Evolutionary conservation across 805 yeast species (phyloP).

Genomic region (Lipomyces japonicus): DNA sequence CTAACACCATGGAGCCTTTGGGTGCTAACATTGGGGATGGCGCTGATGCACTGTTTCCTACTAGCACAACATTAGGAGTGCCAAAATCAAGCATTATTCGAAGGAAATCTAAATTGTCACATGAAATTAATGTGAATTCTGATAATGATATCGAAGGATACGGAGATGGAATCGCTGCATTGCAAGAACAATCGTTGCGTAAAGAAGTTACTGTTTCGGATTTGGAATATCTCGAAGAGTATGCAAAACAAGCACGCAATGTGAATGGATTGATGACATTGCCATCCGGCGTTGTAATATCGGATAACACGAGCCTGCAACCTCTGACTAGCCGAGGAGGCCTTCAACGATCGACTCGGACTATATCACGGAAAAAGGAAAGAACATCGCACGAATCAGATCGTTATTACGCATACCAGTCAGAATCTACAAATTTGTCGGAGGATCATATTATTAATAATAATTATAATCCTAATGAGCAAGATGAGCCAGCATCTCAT

Average conservation of each 20-base stretch:
- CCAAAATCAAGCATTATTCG: conserved; percentile 4
- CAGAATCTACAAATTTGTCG: not conserved
- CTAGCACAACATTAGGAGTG: not conserved
- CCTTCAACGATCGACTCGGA: not conserved
- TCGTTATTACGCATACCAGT: conserved; percentile 1
- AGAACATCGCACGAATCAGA: not conserved
- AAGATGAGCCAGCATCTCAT: too few species aligned
- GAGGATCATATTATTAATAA: not conserved
- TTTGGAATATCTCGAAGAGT: conserved; percentile 1
- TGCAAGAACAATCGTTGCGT: conserved; percentile 5
- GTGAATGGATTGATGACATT: not conserved
- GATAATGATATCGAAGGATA: conserved; percentile 9
- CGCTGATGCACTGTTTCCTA: too few species aligned
- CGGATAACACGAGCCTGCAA: too few species aligned
- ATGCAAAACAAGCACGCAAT: not conserved
- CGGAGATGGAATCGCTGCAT: conserved; percentile 20
- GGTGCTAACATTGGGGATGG: too few species aligned
- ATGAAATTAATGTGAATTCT: conserved; percentile 14
- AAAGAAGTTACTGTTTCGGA: conserved; percentile 16
- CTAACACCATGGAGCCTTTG: not conserved
- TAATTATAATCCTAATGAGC: too few species aligned
- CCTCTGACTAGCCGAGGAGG: not conserved
- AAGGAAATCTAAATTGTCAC: conserved; percentile 20
- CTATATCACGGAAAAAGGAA: not conserved
- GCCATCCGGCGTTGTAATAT: not conserved